Base-by-base conservation (phyloP, 805 yeast genomes). In the Clavispora carvajalis region DNA sequence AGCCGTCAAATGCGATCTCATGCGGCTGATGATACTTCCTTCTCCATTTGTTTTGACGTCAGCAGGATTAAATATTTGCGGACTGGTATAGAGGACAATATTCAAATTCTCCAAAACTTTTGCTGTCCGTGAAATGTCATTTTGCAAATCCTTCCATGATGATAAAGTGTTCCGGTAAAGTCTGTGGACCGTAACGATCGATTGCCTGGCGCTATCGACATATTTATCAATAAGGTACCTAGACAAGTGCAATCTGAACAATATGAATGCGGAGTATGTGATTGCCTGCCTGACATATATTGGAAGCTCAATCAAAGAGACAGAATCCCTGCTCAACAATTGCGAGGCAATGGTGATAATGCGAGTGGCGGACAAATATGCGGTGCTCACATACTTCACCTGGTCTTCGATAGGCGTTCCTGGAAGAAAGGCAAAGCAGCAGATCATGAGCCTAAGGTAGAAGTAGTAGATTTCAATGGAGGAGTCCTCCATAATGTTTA, bases 1-100 rank as follows among this genome's bases (percentile, higher is more conserved):
- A 1, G 93, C 95, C 0, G 96, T 85, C 51, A 90, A 69, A 61
- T 90, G 97, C 0, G 95, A 86, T 54, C 97, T 74, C 95, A 90
- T 90, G 43, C 90, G 73, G 3, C 85, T 76, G 36, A 90, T 85
- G 22, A 90, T 85, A 26, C 71, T 64, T 6, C 67, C 66, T 3
- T 85, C 82, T n/a, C 78, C 80, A 9, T 79, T 74, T 43, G 78
- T 80, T 2, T n/a, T 22, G n/a, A 9, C 31, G 18, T 28, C 31
- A 1, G 22, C 23, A 3, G 48, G 37, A 3, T 80, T 73, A 52
- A 88, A 83, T 6, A 90, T 69, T 39, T 88, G 90, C 1, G 97
- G 96, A 54, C 87, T 88, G 0, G 95, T 85, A 43, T 85, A 82
- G 33, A 90, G 71, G 6, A 87, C 96, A 57, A 85, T 83, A 58